phyloP scores from a whole-genome alignment of 306 rosid genomes.

The Corylus americana region DNA sequence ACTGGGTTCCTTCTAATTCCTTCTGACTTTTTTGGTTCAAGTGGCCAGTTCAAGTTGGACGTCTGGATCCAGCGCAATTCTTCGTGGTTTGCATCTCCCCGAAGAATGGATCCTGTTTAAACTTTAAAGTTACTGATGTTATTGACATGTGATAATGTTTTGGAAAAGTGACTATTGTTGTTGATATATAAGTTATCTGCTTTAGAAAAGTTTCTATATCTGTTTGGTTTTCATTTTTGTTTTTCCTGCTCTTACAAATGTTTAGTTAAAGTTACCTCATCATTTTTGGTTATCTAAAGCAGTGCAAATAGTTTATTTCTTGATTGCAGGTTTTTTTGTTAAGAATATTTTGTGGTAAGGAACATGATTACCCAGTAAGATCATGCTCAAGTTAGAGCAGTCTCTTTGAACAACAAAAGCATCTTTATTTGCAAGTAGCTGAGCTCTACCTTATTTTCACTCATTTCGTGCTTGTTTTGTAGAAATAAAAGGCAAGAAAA shows the following conservation, averaged over 20 bases:
- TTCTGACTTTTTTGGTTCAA: conserved; percentile 26
- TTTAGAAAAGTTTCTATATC: neutral
- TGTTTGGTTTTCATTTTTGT: neutral
- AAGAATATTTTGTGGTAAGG: too few relatives aligned
- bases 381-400: neutral
- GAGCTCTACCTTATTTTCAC: neutral
- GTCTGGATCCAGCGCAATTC: conserved; percentile 43
- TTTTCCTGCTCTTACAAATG: neutral
- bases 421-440: neutral
- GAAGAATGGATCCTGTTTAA: neutral
- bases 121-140: neutral
- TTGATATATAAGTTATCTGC: neutral
- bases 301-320: too few relatives aligned
- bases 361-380: too few relatives aligned
- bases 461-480: neutral
- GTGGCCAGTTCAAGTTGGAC: conserved; percentile 39
- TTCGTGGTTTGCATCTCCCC: neutral
- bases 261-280: neutral
- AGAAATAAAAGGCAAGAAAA: too few relatives aligned
- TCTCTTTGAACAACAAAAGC: neutral
- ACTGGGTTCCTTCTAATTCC: conserved; percentile 52
- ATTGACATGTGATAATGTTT: neutral
- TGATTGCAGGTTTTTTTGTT: too few relatives aligned
- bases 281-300: too few relatives aligned
- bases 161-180: neutral